Conservation (phyloP, 2,329 filamentous ascomycete genomes). For the Colletotrichum somersetense region DNA sequence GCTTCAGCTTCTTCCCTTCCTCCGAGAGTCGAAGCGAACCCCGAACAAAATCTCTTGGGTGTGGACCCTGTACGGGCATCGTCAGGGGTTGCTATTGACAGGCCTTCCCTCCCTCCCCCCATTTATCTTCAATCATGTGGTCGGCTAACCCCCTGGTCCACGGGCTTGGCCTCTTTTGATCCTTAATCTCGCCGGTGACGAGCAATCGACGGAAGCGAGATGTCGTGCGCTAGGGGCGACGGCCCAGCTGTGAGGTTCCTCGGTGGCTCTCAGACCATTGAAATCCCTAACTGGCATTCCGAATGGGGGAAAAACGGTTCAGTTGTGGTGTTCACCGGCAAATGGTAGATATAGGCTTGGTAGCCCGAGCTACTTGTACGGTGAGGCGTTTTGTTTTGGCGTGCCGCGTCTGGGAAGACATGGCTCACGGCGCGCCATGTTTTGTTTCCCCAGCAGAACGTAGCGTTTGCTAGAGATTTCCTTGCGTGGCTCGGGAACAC, state of each 20-base stretch:
- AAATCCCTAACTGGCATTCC: conserved; percentile 3
- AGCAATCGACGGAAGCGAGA: conserved; percentile 40
- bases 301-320: conserved; percentile 1
- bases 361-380: no score
- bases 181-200: conserved; percentile 39
- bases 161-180: conserved; percentile 30
- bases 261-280: neutral
- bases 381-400: conserved; percentile 11
- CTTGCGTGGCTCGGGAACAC: conserved; percentile 3
- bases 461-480: conserved; percentile 20
- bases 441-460: neutral
- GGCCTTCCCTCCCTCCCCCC: neutral
- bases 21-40: conserved; percentile 1
- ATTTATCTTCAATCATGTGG: conserved; percentile 37
- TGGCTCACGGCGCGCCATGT: neutral
- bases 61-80: conserved; percentile 17
- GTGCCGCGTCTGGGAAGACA: neutral
- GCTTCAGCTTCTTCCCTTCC: conserved; percentile 1
- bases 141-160: conserved; percentile 26
- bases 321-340: conserved; percentile 15
- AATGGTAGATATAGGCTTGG: neutral
- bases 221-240: conserved; percentile 8
- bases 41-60: conserved; percentile 1
- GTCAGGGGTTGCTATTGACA: conserved; percentile 15
- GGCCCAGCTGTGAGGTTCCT: neutral